phyloP scores from a whole-genome alignment of 768 basidiomycete genomes.

The Leccinum obscurum region DNA sequence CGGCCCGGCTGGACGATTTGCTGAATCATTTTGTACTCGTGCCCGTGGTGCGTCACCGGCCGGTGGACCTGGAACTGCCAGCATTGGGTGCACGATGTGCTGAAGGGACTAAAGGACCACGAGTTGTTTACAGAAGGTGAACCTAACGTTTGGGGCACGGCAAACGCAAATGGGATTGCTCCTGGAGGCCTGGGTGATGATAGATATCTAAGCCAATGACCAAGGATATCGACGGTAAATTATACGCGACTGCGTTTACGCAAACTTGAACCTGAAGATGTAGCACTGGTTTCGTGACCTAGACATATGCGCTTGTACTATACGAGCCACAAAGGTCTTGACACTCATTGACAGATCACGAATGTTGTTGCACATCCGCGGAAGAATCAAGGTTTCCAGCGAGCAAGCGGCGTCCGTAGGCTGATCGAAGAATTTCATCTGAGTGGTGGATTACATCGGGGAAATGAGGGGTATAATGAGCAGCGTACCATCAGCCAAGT shows the following conservation, averaged over 20 bases:
- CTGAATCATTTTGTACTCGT: no score
- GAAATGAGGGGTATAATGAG: neutral
- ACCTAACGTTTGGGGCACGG: no score
- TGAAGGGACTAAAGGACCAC: slow-evolving; percentile 11
- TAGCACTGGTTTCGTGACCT: neutral
- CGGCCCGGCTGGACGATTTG: no score
- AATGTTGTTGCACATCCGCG: neutral
- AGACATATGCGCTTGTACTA: neutral
- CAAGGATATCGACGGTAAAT: neutral
- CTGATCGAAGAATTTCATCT: neutral
- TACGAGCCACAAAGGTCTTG: neutral
- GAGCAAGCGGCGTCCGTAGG: neutral
- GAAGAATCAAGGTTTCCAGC: neutral
- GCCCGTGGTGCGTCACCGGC: no score
- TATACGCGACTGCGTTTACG: neutral
- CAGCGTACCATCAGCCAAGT: neutral
- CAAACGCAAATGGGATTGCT: slow-evolving; percentile 11
- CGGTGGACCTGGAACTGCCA: no score
- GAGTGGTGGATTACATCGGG: neutral
- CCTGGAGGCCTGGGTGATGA: slow-evolving; percentile 29
- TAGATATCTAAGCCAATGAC: slow-evolving; percentile 18
- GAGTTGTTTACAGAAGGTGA: slow-evolving; percentile 18
- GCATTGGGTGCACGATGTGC: slow-evolving; percentile 7
- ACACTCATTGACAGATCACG: neutral
- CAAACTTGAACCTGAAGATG: neutral